Evolutionary conservation across 352 stramenopile species (phyloP), one percentile per base, ranked within the genome.

Genomic region (Phytophthora cactorum): DNA sequence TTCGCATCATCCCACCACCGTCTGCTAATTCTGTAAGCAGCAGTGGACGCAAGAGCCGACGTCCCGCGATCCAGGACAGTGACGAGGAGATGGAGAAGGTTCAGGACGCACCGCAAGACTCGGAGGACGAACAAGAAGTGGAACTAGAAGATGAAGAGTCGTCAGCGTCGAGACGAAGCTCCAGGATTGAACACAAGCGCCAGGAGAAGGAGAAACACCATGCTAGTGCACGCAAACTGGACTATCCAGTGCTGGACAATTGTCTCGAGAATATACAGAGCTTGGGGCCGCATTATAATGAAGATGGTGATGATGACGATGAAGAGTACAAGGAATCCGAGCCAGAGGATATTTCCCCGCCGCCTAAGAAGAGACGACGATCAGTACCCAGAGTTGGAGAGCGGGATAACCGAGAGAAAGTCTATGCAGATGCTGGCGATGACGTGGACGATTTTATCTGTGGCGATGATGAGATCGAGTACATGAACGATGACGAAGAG

Each of bases 401-500:
- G 6, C 53, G 77, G 25, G 63, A 63, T 4, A 66, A 79, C 28
- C 61, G 44, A 32, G 76, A 84, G 55, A 74, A 72, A 55, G 60
- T 79, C 3, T 74, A 85, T 36, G 81, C 75, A 1, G 79, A 91
- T 57, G 77, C 70, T 15, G 84, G 75, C 57, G 82, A 93, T 4
- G 84, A 95, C 53, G 57, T 93, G 52, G 87, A 93, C 32, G 84
- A 90, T 46, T 95, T 95, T 58, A 90, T 96, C 47, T 84, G 83
- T 15, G 75, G 52, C 3, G 88, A 96, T 65, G 77, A 93, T 64
- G 81, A 95, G 39, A 73, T 96, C 47, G 86, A 95, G 71, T 96
- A 92, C 71, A 96, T 96, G 88, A 82, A 93, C 32, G 85, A 93
- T 31, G 86, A 92, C 58, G 88, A 96, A 54, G 75, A 88, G 59